phyloP scores from a whole-genome alignment of 176 grass and related monocot species.

The Ananas comosus region DNA sequence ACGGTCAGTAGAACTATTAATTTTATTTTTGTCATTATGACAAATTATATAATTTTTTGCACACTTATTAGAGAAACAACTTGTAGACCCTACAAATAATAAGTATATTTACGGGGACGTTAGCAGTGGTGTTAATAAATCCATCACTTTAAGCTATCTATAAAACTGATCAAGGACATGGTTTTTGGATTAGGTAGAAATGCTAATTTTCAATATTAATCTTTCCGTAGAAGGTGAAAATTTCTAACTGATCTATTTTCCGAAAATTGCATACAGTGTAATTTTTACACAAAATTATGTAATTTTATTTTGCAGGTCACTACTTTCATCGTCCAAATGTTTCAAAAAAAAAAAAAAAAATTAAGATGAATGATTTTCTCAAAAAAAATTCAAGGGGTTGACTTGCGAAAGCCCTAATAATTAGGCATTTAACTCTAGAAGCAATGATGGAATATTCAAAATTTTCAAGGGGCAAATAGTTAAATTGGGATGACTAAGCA shows the following conservation, averaged over 20 bases:
- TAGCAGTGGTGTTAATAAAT: not conserved
- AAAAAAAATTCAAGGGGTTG: no score
- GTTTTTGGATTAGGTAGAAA: not conserved
- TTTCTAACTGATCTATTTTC: not conserved
- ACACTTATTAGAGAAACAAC: not conserved
- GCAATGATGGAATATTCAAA: not conserved
- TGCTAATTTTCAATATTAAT: not conserved
- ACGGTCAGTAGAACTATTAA: no score
- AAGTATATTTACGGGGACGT: not conserved
- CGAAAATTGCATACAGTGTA: not conserved
- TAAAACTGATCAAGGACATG: not conserved
- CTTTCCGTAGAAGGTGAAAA: not conserved
- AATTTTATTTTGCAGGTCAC: not conserved
- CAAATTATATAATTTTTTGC: no score
- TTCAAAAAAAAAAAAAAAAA: no score
- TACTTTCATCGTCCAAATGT: no score
- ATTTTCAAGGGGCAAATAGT: not conserved
- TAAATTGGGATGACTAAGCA: conserved; percentile 16
- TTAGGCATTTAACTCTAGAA: conserved; percentile 2
- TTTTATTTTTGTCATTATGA: no score
- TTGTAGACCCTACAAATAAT: not conserved
- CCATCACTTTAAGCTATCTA: not conserved
- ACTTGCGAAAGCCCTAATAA: no score
- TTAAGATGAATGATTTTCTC: no score
- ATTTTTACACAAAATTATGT: not conserved